Conservation (phyloP, 352 stramenopile genomes). For the Phytophthora pini region DNA sequence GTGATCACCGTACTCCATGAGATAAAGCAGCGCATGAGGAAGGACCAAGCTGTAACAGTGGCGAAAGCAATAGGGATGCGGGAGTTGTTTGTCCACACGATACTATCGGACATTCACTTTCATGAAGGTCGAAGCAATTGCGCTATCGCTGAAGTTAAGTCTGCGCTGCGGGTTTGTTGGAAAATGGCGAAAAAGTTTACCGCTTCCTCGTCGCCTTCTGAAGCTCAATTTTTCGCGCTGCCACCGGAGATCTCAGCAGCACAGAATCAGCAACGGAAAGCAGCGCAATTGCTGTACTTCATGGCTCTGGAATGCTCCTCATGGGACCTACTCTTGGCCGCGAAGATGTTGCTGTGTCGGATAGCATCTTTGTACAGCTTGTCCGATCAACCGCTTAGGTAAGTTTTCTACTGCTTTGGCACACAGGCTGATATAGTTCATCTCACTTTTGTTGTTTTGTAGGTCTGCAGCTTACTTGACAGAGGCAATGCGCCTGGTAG, state of each 20-base stretch:
- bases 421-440: neutral
- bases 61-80: slow-evolving; percentile 58
- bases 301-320: slow-evolving; percentile 74
- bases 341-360: slow-evolving; percentile 68
- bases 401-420: slow-evolving; percentile 9
- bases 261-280: slow-evolving; percentile 19
- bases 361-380: slow-evolving; percentile 64
- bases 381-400: slow-evolving; percentile 61
- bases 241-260: slow-evolving; percentile 41
- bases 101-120: slow-evolving; percentile 68
- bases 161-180: slow-evolving; percentile 71
- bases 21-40: slow-evolving; percentile 19
- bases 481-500: slow-evolving; percentile 77
- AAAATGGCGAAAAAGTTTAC: slow-evolving; percentile 63
- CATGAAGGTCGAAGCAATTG: slow-evolving; percentile 42
- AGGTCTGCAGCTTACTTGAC: slow-evolving; percentile 63
- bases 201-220: slow-evolving; percentile 9
- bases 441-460: slow-evolving; percentile 4
- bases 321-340: slow-evolving; percentile 67
- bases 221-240: slow-evolving; percentile 43
- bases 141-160: slow-evolving; percentile 66
- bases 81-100: slow-evolving; percentile 54
- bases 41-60: slow-evolving; percentile 3
- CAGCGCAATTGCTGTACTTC: slow-evolving; percentile 55
- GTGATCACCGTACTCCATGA: slow-evolving; percentile 20